Evolutionary conservation across 768 basidiomycete genomes (phyloP).

Genomic region (Xerocomus spinulosus): DNA sequence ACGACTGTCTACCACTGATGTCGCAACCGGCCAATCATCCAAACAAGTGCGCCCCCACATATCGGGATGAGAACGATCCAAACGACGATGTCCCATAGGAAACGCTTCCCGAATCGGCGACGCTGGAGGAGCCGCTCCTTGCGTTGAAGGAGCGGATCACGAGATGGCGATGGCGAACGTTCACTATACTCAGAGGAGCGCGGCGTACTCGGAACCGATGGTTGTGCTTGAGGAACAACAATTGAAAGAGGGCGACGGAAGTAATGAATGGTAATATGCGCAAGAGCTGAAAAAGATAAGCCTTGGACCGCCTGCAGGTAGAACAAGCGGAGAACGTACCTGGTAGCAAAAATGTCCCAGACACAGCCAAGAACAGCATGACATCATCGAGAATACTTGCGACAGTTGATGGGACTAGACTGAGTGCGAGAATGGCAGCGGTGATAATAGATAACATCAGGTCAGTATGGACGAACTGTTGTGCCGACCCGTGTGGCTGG

Average conservation of each 20-base stretch:
- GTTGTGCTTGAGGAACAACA: conserved; percentile 55
- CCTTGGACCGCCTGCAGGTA: background rate
- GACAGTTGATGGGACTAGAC: conserved; percentile 41
- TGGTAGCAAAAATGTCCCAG: conserved; percentile 59
- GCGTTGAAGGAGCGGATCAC: conserved; percentile 73
- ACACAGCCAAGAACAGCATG: conserved; percentile 47
- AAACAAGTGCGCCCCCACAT: conserved; percentile 51
- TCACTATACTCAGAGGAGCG: conserved; percentile 12
- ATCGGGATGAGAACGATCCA: conserved; percentile 68
- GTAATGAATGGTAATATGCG: conserved; percentile 80
- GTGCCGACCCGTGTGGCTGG: conserved; percentile 42
- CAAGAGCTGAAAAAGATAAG: conserved; percentile 42
- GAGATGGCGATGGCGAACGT: conserved; percentile 28
- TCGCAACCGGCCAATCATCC: conserved; percentile 51
- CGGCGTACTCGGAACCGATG: conserved; percentile 20
- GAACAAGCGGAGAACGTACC: conserved; percentile 33
- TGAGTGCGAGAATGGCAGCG: conserved; percentile 39
- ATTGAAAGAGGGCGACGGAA: conserved; percentile 83
- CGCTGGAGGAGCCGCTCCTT: conserved; percentile 85
- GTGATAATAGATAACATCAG: conserved; percentile 43
- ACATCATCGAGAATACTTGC: conserved; percentile 42
- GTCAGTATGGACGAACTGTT: conserved; percentile 38
- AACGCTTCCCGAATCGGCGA: conserved; percentile 60
- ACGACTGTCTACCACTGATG: conserved; percentile 48
- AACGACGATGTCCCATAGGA: conserved; percentile 81